These are phyloP conservation scores for Balamuthia mandrillaris DNA, from an alignment of 208 protist genomes.

Conservation along the genomic window DNA sequence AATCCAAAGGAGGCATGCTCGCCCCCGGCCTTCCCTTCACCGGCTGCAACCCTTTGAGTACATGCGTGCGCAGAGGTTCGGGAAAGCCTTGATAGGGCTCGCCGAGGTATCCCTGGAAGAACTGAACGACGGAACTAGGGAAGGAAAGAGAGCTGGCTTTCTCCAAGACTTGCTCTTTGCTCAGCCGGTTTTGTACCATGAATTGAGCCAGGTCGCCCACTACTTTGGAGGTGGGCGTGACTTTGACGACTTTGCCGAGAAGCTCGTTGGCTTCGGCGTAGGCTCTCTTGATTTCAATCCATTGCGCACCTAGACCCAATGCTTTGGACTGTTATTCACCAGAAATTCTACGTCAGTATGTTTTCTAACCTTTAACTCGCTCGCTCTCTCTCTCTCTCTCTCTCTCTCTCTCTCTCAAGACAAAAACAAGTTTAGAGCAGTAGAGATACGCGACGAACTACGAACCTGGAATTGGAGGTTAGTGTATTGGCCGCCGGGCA, in stretches of 20 bases:
- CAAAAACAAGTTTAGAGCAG: too few relatives aligned
- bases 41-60: constrained; percentile 40
- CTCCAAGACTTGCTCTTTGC: constrained; percentile 46
- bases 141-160: constrained; percentile 65
- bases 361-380: too few relatives aligned
- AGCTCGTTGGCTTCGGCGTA: constrained; percentile 56
- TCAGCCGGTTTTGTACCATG: constrained; percentile 74
- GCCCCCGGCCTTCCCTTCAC: constrained; percentile 52
- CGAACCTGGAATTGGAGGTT: constrained; percentile 83
- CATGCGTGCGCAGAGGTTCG: constrained; percentile 59
- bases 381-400: too few relatives aligned
- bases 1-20: constrained; percentile 63
- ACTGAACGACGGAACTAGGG: constrained; percentile 71
- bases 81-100: constrained; percentile 73
- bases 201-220: constrained; percentile 84
- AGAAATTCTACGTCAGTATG: too few relatives aligned
- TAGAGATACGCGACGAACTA: too few relatives aligned
- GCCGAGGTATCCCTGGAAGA: constrained; percentile 72
- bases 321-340: too few relatives aligned
- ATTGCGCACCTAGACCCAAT: constrained; percentile 54
- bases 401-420: too few relatives aligned
- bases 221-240: constrained; percentile 77
- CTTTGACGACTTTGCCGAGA: constrained; percentile 73
- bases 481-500: constrained; percentile 75
- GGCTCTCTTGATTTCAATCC: constrained; percentile 62